phyloP scores from a whole-genome alignment of 1,139 yeast genomes.

The Saccharomyces hybrid region DNA sequence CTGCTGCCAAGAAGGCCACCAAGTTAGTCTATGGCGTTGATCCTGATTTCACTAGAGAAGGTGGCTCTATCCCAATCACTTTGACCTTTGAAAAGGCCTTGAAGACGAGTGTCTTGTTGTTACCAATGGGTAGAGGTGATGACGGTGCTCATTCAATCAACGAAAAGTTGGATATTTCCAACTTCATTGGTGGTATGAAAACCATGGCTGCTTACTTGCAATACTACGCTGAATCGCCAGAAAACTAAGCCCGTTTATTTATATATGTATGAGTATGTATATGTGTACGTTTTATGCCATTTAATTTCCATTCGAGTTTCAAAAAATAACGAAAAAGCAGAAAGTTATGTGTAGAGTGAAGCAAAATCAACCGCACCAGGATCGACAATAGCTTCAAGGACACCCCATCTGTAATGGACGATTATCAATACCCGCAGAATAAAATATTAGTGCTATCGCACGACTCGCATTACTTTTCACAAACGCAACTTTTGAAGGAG shows the following conservation, averaged over 20 bases:
- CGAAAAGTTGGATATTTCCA: slow-evolving; percentile 82
- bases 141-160: slow-evolving; percentile 98
- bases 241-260: slow-evolving; percentile 13
- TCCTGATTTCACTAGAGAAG: slow-evolving; percentile 97
- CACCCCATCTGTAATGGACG: neutral
- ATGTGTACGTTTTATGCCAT: neutral
- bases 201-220: slow-evolving; percentile 91
- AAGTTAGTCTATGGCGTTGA: slow-evolving; percentile 89
- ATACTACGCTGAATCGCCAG: slow-evolving; percentile 50
- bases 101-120: slow-evolving; percentile 74
- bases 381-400: neutral
- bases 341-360: neutral
- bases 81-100: slow-evolving; percentile 82
- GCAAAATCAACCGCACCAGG: neutral
- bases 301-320: neutral
- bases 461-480: neutral
- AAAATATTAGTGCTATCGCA: neutral
- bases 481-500: neutral
- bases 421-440: neutral
- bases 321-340: neutral
- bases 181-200: slow-evolving; percentile 90
- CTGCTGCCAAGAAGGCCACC: slow-evolving; percentile 93
- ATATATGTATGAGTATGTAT: neutral
- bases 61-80: slow-evolving; percentile 97
- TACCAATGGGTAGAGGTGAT: slow-evolving; percentile 98